Evolutionary conservation across 345 rosid species (phyloP), one percentile per base, ranked within the genome.

Genomic region (Microcos paniculata): DNA sequence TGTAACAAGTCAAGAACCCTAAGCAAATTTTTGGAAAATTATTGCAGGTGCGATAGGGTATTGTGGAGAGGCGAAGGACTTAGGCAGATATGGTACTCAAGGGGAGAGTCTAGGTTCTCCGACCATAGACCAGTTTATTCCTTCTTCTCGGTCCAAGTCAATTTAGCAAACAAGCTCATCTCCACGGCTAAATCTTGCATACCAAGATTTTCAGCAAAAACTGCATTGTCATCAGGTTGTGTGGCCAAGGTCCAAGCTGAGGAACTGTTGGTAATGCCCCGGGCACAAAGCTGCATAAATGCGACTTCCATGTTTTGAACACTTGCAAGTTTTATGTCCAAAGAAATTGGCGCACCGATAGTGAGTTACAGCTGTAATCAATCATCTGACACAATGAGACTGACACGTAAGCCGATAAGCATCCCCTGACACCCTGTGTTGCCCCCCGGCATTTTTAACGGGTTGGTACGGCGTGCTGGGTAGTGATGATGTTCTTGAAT

Each of bases 61-160:
- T 45, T 93, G 78, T 95, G 98, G 98, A 91, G 79, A 88, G 99
- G 99, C 23, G 93, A 90, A 19, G 98, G 93, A 26, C 62, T 95
- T 74, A 87, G 88, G 76, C 99, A 95, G 64, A 62, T 90, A 58
- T 81, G 88, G 85, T 95, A 95, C 31, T 51, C 73, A 31, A 86
- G 99, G 76, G 97, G 98, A 66, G 98, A 93, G 85, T 95, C 97
- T 13, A 90, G 80, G 84, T 95, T 95, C 84, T 95, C 99, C 19
- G 99, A 95, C 84, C 99, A 95, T 69, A 78, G 98, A 72, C 98
- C 99, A n/a, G 99, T 95, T 73, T 87, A 81, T 45, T 93, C 98
- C 6, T 69, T 91, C 21, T 95, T 95, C 78, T 88, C 92, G 18
- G 90, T 90, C 71, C 85, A 87, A 53, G 81, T 88, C 68, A 82